A percentile compares a stretch with the other conserved stretches of the same genome.
These are phyloP conservation scores for Macaranga tanarius DNA, from an alignment of 441 rosid genomes.

Conservation along the genomic window DNA sequence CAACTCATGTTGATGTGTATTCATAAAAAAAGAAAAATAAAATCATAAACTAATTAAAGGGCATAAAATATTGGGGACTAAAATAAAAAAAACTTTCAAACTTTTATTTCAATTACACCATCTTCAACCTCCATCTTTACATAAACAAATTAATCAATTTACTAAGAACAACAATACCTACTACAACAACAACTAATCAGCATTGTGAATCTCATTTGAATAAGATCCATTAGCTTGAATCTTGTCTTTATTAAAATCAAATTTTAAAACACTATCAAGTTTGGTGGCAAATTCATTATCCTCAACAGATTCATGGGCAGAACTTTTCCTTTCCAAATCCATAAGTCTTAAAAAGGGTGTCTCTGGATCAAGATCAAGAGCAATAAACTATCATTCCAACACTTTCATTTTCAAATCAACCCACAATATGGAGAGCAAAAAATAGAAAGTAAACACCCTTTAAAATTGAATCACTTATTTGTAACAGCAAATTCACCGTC, in stretches of 20 bases:
- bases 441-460: constrained; percentile 3
- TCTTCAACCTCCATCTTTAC: too few species aligned
- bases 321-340: constrained; percentile 48
- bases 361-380: constrained; percentile 52
- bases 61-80: too few species aligned
- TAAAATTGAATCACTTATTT: neutral
- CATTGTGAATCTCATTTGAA: constrained; percentile 25
- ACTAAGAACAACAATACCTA: too few species aligned
- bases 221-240: constrained; percentile 41
- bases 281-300: constrained; percentile 38
- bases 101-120: too few species aligned
- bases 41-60: too few species aligned
- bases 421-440: constrained; percentile 31
- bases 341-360: constrained; percentile 27
- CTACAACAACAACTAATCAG: too few species aligned
- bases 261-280: constrained; percentile 24
- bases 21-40: too few species aligned
- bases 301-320: constrained; percentile 49
- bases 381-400: constrained; percentile 58
- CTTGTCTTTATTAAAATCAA: constrained; percentile 24
- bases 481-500: neutral
- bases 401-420: constrained; percentile 34
- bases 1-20: too few species aligned
- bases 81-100: too few species aligned
- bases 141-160: too few species aligned